Evolutionary conservation across 768 basidiomycete genomes (phyloP).

Genomic region (Tylopilus plumbeoviolaceoides): DNA sequence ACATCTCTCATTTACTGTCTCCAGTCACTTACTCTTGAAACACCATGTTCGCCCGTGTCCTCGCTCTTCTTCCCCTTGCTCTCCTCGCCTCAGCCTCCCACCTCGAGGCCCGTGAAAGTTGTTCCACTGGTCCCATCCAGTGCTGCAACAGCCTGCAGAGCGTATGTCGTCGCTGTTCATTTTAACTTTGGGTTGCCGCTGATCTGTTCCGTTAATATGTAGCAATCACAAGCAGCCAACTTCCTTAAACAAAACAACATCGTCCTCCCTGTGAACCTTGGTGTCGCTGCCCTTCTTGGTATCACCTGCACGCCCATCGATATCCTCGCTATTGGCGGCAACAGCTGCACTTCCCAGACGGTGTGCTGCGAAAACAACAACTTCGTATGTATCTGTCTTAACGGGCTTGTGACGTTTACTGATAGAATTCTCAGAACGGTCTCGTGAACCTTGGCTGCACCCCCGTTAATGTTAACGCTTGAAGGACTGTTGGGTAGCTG

Average conservation of each 20-base stretch:
- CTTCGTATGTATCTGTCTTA: not conserved
- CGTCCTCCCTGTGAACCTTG: not conserved
- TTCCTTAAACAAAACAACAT: accelerated
- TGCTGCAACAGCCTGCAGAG: slow-evolving; percentile 11
- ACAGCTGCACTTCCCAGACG: not conserved
- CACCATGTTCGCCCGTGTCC: slow-evolving; percentile 16
- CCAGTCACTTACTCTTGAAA: not conserved
- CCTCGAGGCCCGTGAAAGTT: slow-evolving; percentile 7
- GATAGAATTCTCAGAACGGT: not conserved
- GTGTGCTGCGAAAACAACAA: slow-evolving; percentile 6
- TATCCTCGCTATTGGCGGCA: not conserved
- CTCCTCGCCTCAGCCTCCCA: slow-evolving; percentile 8
- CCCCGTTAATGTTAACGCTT: not conserved
- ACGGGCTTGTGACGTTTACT: not conserved
- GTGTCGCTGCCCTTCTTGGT: not conserved
- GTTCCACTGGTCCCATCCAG: not conserved
- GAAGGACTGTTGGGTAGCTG: not conserved
- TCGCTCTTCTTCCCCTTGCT: slow-evolving; percentile 18
- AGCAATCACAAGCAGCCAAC: not conserved
- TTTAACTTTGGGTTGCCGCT: not conserved
- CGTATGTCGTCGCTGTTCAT: not conserved
- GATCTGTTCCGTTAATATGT: not conserved
- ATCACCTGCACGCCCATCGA: not conserved
- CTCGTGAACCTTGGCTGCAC: slow-evolving; percentile 1
- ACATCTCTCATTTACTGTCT: not conserved